Evolutionary conservation across 2,329 filamentous ascomycete species (phyloP).

Genomic region (Scortechinia acanthostroma): DNA sequence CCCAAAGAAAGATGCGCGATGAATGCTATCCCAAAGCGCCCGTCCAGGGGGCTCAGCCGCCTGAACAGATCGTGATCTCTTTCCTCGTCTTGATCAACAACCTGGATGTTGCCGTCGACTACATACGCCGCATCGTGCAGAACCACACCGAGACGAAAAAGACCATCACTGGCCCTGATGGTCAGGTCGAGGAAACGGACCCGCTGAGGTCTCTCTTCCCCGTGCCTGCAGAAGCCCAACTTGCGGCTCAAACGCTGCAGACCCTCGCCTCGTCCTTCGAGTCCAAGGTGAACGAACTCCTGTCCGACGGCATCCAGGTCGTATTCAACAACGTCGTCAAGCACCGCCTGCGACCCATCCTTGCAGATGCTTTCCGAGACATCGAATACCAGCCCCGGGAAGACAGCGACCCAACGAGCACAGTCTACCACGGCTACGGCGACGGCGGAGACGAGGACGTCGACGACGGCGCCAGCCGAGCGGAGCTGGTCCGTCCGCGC

Average conservation of each 20-base stretch:
- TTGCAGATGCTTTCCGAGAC: conserved; percentile 85
- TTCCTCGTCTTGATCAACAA: conserved; percentile 95
- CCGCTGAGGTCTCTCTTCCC: conserved; percentile 66
- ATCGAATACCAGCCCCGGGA: conserved; percentile 73
- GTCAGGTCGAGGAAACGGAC: conserved; percentile 29
- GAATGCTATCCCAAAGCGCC: conserved; percentile 81
- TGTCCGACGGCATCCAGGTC: conserved; percentile 77
- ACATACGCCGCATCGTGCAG: conserved; percentile 77
- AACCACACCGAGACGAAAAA: conserved; percentile 42
- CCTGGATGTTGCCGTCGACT: conserved; percentile 84
- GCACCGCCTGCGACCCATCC: conserved; percentile 72
- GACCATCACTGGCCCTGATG: background rate
- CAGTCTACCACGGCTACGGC: conserved; percentile 42
- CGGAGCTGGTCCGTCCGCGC: conserved; percentile 68
- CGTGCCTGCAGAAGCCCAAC: conserved; percentile 67
- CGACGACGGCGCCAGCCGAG: conserved; percentile 36
- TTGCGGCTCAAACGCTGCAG: conserved; percentile 62
- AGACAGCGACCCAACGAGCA: conserved; percentile 39
- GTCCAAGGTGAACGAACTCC: conserved; percentile 72
- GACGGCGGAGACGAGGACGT: conserved; percentile 37
- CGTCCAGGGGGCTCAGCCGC: conserved; percentile 74
- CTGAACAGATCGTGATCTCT: conserved; percentile 78
- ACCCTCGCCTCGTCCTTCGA: conserved; percentile 68
- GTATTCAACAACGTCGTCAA: conserved; percentile 84
- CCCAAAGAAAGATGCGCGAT: conserved; percentile 91